Conservation (phyloP, 805 yeast species). For the Cyberlindnera euphorbiae region DNA sequence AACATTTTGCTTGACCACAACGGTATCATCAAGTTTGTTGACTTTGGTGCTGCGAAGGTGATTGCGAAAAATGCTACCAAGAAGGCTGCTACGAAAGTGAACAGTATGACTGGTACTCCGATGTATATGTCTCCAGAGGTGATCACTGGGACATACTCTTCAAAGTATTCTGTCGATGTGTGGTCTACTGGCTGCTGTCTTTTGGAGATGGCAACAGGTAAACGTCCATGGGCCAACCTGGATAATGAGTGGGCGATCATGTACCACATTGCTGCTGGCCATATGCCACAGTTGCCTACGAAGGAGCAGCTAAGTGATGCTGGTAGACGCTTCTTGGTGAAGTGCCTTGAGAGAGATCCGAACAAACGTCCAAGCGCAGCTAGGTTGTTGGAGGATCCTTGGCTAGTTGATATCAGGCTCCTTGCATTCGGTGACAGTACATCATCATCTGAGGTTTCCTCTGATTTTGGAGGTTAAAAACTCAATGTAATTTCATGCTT, state of each 20-base stretch:
- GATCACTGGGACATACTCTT: slow-evolving; percentile 62
- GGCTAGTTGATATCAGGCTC: slow-evolving; percentile 72
- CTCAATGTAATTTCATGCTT: not conserved
- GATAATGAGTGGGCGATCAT: slow-evolving; percentile 98
- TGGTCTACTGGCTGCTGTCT: slow-evolving; percentile 98
- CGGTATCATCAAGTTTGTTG: slow-evolving; percentile 93
- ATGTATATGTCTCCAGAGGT: slow-evolving; percentile 99
- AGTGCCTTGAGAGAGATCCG: slow-evolving; percentile 83
- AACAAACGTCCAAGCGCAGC: slow-evolving; percentile 75
- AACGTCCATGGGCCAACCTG: slow-evolving; percentile 92
- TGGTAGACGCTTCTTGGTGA: slow-evolving; percentile 66
- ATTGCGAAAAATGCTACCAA: slow-evolving; percentile 50
- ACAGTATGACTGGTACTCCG: slow-evolving; percentile 77
- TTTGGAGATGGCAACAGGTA: slow-evolving; percentile 93
- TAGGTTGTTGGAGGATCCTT: slow-evolving; percentile 81
- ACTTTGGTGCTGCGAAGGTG: slow-evolving; percentile 96
- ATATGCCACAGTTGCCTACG: slow-evolving; percentile 79
- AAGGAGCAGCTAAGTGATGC: slow-evolving; percentile 69
- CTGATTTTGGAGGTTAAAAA: slow-evolving; percentile 18
- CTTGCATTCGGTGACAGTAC: slow-evolving; percentile 55
- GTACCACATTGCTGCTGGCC: slow-evolving; percentile 97
- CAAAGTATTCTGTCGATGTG: slow-evolving; percentile 54
- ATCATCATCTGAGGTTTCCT: slow-evolving; percentile 23
- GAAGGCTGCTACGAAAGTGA: slow-evolving; percentile 28
- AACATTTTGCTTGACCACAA: slow-evolving; percentile 84